Evolutionary conservation across 768 basidiomycete species (phyloP).

Genomic region (Trametes punicea): DNA sequence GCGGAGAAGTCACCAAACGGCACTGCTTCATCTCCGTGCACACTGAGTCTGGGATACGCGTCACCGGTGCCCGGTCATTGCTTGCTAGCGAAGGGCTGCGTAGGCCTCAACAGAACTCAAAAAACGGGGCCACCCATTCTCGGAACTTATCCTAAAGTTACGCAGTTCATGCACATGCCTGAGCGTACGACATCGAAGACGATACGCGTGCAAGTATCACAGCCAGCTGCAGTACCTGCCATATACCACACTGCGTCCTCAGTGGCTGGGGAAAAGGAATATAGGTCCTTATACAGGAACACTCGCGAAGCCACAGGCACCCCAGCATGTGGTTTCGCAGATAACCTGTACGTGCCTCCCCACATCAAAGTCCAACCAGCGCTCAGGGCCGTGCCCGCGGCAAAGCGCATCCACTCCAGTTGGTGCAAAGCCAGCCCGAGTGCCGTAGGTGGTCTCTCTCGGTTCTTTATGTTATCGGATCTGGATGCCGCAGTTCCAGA

Average conservation of each 20-base stretch:
- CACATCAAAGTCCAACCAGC: constrained; percentile 2
- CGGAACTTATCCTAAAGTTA: no score
- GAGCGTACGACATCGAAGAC: not conserved
- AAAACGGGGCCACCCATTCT: no score
- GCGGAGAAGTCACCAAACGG: no score
- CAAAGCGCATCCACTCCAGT: not conserved
- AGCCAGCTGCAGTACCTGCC: no score
- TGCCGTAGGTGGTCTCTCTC: no score
- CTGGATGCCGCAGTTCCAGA: no score
- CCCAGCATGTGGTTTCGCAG: constrained; percentile 5
- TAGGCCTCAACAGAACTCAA: not conserved
- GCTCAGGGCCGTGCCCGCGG: not conserved
- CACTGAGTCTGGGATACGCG: not conserved
- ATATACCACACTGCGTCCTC: not conserved
- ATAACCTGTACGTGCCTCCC: not conserved
- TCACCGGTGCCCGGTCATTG: not conserved
- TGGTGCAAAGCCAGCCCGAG: not conserved
- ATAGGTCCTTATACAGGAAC: not conserved
- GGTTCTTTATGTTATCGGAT: no score
- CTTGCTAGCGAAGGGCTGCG: not conserved
- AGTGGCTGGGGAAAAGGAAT: not conserved
- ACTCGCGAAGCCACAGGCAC: constrained; percentile 13
- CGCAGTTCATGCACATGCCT: not conserved
- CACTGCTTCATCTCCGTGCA: not conserved
- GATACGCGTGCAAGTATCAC: no score